Conservation (phyloP, 805 yeast genomes). For the Wickerhamiella occidentalis region DNA sequence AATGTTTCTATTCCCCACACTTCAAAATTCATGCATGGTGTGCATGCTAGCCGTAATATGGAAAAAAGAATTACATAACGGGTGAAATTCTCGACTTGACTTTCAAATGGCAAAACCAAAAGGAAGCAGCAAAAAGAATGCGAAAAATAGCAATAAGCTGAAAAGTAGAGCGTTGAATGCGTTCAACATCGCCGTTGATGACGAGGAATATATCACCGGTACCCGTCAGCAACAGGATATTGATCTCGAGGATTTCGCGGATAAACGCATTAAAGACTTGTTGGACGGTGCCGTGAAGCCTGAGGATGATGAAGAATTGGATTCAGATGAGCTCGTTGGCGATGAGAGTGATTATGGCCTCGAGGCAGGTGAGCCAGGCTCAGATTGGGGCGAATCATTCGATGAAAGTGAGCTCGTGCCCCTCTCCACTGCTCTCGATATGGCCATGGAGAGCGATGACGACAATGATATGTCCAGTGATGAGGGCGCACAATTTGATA, state of each 20-base stretch:
- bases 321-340: constrained; percentile 82
- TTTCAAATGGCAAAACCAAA: constrained; percentile 4
- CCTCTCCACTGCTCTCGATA: constrained; percentile 81
- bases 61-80: constrained; percentile 6
- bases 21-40: too few relatives aligned
- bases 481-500: constrained; percentile 17
- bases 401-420: constrained; percentile 68
- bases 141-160: constrained; percentile 5
- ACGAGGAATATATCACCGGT: constrained; percentile 23
- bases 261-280: constrained; percentile 22
- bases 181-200: constrained; percentile 38
- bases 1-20: too few relatives aligned
- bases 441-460: constrained; percentile 41
- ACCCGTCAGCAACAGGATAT: constrained; percentile 26
- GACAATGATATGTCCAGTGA: constrained; percentile 11
- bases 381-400: constrained; percentile 56
- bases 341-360: constrained; percentile 45
- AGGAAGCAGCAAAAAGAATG: background rate
- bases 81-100: constrained; percentile 5
- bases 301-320: constrained; percentile 39
- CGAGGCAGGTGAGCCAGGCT: constrained; percentile 38
- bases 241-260: constrained; percentile 28
- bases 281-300: constrained; percentile 24
- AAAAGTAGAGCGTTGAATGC: constrained; percentile 38
- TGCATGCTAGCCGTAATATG: background rate